Conservation (phyloP, 1,139 yeast genomes). For the Pneumocystis oryctolagi region DNA sequence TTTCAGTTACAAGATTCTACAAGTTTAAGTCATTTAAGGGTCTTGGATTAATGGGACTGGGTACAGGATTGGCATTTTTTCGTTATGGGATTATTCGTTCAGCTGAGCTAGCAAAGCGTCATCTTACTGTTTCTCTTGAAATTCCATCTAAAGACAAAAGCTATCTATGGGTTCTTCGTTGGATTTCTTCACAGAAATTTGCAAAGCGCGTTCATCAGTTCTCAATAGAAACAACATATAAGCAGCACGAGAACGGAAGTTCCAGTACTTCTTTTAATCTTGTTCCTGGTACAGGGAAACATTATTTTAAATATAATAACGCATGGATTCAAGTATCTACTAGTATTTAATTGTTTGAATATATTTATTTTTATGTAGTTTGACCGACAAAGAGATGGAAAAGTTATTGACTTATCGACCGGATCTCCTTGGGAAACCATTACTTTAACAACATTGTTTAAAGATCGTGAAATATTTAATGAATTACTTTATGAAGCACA, state of each 20-base stretch:
- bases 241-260: slow-evolving; percentile 88
- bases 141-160: slow-evolving; percentile 89
- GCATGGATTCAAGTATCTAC: slow-evolving; percentile 64
- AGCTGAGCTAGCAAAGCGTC: slow-evolving; percentile 59
- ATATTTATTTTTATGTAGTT: not conserved
- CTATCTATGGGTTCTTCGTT: slow-evolving; percentile 84
- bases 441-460: slow-evolving; percentile 72
- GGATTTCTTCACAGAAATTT: slow-evolving; percentile 61
- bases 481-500: slow-evolving; percentile 78
- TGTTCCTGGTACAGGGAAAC: slow-evolving; percentile 98
- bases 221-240: slow-evolving; percentile 73
- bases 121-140: slow-evolving; percentile 78
- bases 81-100: slow-evolving; percentile 53
- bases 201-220: slow-evolving; percentile 41
- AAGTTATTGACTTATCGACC: slow-evolving; percentile 71
- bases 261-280: slow-evolving; percentile 73
- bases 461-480: slow-evolving; percentile 58
- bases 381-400: slow-evolving; percentile 78
- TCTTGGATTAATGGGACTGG: slow-evolving; percentile 88
- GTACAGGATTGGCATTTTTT: slow-evolving; percentile 70
- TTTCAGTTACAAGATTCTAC: not conserved
- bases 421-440: slow-evolving; percentile 96
- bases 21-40: slow-evolving; percentile 23
- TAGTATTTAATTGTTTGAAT: not conserved
- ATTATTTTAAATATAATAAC: slow-evolving; percentile 67